phyloP scores from a whole-genome alignment of 2,329 filamentous ascomycete species.

The Xylariaceae sp. region DNA sequence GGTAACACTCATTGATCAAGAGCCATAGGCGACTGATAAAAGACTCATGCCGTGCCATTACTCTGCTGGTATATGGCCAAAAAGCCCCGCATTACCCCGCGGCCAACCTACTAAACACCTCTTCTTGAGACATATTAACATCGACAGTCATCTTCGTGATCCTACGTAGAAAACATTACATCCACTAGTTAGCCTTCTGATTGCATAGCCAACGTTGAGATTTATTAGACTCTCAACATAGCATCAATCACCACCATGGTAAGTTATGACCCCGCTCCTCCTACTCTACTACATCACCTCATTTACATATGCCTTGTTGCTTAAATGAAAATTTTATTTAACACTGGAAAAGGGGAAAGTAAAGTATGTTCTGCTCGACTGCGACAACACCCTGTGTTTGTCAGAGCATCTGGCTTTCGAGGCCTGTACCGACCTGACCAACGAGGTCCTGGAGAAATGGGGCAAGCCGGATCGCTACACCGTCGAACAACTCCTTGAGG shows the following conservation, averaged over 20 bases:
- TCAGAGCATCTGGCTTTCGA: constrained; percentile 77
- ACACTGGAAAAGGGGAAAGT: constrained; percentile 39
- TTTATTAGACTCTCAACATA: background rate
- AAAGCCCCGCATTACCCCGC: no score
- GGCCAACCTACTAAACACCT: no score
- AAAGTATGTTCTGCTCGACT: constrained; percentile 63
- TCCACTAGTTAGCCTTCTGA: background rate
- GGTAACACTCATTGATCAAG: background rate
- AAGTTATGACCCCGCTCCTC: constrained; percentile 21
- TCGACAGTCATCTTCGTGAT: constrained; percentile 13
- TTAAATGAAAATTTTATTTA: no score
- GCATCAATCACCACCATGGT: constrained; percentile 37
- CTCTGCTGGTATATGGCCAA: no score
- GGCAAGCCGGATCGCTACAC: constrained; percentile 66
- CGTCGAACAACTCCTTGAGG: constrained; percentile 66
- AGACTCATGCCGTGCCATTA: no score
- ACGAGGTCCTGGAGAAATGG: constrained; percentile 69
- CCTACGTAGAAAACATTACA: background rate
- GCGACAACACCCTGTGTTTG: constrained; percentile 76
- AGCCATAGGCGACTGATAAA: background rate
- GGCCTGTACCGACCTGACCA: constrained; percentile 74
- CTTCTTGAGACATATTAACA: background rate
- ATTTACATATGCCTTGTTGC: background rate
- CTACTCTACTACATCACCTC: background rate
- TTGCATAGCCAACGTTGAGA: background rate